A percentile compares a stretch with the other conserved stretches of the same genome.
These are phyloP conservation scores for Ascochyta lentis DNA, from an alignment of 2,329 filamentous ascomycete species.

Conservation along the genomic window DNA sequence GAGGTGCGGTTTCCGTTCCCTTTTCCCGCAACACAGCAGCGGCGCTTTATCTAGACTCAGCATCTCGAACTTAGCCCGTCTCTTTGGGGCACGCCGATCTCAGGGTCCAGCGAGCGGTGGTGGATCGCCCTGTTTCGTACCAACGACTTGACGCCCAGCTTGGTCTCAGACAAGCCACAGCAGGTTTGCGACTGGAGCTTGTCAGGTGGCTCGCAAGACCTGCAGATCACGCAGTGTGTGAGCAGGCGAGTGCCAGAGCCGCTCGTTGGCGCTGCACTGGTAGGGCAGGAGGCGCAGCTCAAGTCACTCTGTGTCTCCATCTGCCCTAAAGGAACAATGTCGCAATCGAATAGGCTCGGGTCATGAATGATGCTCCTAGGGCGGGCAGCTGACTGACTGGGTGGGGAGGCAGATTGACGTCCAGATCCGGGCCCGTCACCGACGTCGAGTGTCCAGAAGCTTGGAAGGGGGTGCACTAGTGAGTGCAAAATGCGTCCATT, in stretches of 20 bases:
- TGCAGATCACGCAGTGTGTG: background rate
- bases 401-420: constrained; percentile 3
- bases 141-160: constrained; percentile 10
- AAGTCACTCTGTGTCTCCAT: constrained; percentile 6
- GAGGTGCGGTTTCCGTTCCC: background rate
- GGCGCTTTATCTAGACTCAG: background rate
- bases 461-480: constrained; percentile 10
- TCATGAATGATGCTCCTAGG: constrained; percentile 3
- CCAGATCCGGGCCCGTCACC: constrained; percentile 3
- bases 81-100: background rate
- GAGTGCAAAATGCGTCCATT: background rate
- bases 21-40: background rate
- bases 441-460: background rate
- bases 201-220: constrained; percentile 7
- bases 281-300: constrained; percentile 1
- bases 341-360: constrained; percentile 11
- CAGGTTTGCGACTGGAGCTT: constrained; percentile 8
- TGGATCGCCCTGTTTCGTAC: constrained; percentile 7
- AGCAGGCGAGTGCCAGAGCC: background rate
- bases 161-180: constrained; percentile 15
- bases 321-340: constrained; percentile 10
- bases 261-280: background rate
- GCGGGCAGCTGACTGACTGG: constrained; percentile 11
- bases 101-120: constrained; percentile 10
- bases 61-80: background rate